phyloP scores from a whole-genome alignment of 2,329 filamentous ascomycete genomes.

The Alternaria infectoria region DNA sequence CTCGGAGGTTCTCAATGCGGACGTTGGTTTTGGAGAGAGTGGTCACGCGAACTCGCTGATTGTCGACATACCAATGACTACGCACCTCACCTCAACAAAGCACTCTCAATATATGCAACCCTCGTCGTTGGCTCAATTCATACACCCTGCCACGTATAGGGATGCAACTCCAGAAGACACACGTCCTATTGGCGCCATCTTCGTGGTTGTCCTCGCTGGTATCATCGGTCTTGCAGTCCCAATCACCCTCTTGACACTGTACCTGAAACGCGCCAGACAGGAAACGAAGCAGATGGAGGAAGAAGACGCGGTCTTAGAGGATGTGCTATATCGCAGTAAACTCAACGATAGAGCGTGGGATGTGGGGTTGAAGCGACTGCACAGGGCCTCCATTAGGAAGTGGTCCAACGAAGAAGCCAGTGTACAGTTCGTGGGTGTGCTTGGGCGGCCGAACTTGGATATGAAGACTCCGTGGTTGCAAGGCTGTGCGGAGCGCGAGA shows the following conservation, averaged over 20 bases:
- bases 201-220: constrained; percentile 2
- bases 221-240: not conserved
- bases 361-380: constrained; percentile 2
- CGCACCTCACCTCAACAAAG: not conserved
- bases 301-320: not conserved
- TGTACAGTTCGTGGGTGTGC: not conserved
- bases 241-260: not conserved
- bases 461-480: not conserved
- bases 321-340: not conserved
- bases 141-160: not conserved
- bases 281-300: not conserved
- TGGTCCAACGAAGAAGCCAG: not conserved
- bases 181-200: not conserved
- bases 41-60: not conserved
- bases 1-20: not conserved
- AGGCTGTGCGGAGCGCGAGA: not conserved
- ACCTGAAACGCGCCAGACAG: not conserved
- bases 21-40: not conserved
- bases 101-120: not conserved
- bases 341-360: not conserved
- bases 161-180: not conserved
- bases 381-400: constrained; percentile 1
- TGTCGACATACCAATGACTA: not conserved
- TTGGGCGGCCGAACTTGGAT: not conserved
- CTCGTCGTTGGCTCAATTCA: not conserved